Evolutionary conservation across 805 yeast species (phyloP), one percentile per base, ranked within the genome.

Genomic region (Lipomyces japonicus): DNA sequence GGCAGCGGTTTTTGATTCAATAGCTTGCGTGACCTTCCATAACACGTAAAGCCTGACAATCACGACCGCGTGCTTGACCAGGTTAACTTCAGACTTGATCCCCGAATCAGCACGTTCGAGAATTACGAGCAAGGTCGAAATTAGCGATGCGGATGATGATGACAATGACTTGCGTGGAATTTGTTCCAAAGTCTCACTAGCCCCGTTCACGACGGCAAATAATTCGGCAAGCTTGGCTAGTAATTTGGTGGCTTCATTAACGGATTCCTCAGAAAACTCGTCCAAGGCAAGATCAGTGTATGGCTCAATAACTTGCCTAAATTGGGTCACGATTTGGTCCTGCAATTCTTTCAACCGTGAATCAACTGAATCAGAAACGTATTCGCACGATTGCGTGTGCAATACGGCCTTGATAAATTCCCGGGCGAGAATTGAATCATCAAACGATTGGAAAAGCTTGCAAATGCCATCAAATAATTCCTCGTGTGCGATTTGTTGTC

Each of bases 381-480:
- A 51, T 22, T 44, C 48, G 37, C 40, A 41, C 19, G 40, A 30
- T 18, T 40, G 51, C 2, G 59, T 57, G 18, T 28, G 42, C n/a
- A 41, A 23, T 12, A 52, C 26, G 3, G 47, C 37, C n/a, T n/a
- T 28, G 3, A 31, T 18, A n/a, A 50, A 50, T 31, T 52, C 57
- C 40, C 53, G 36, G 12, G 24, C 41, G 4, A 54, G 28, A 19
- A 43, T 30, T 3, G 46, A 26, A 14, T 44, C 38, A 16, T 31
- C 31, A 25, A 49, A 54, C 3, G 48, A 22, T 44, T 18, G 25
- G 42, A 44, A 52, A 4, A 46, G 9, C 22, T 35, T 26, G 23
- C 49, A 32, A 22, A 52, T 38, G 26, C 30, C 32, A n/a, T 62
- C 61, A 26, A 63, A 52, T 14, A 70, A 61, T 7, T 58, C 61